phyloP scores from a whole-genome alignment of 257 asterid species.

The Fraxinus excelsior region DNA sequence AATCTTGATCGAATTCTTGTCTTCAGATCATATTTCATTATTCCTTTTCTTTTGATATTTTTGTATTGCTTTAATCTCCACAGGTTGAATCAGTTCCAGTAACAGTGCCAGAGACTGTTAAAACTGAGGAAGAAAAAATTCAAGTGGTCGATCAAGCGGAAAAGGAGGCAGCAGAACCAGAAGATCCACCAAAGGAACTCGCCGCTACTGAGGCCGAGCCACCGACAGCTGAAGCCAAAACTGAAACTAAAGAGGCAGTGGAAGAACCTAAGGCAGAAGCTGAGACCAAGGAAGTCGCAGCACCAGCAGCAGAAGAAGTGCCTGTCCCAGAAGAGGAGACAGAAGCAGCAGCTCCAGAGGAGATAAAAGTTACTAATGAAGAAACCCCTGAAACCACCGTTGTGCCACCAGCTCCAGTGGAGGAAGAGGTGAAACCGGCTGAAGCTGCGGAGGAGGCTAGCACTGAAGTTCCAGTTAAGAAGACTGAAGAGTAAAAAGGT shows the following conservation, averaged over 20 bases:
- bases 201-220: neutral
- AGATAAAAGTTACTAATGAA: neutral
- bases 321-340: neutral
- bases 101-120: neutral
- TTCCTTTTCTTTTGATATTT: too few species aligned
- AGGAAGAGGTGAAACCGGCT: neutral
- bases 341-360: neutral
- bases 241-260: neutral
- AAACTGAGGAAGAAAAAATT: neutral
- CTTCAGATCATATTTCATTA: too few species aligned
- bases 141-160: neutral
- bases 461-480: neutral
- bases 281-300: neutral
- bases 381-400: neutral
- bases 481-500: neutral
- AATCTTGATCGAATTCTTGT: neutral
- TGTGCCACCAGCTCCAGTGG: neutral
- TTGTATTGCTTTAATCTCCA: neutral
- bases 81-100: neutral
- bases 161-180: neutral
- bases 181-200: neutral
- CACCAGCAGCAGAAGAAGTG: neutral
- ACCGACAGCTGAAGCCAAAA: neutral
- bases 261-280: neutral
- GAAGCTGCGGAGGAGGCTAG: neutral